Evolutionary conservation across 2,329 filamentous ascomycete genomes (phyloP), one percentile per base, ranked within the genome.

Genomic region (Aspergillus versicolor): DNA sequence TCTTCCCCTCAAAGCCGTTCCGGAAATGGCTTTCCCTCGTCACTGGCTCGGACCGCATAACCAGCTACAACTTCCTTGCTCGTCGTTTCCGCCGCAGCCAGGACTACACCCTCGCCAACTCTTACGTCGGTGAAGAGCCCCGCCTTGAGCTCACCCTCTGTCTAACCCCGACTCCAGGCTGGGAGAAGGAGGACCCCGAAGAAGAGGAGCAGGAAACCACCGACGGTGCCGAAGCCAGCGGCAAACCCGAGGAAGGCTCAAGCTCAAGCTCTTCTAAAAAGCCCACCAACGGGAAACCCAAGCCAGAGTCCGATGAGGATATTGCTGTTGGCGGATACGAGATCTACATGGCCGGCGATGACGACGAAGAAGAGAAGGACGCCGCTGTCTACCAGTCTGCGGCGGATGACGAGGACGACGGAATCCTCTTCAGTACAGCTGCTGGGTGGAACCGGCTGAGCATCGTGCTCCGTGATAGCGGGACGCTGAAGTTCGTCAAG

Each of bases 61-160:
- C 88, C 59, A 88, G 85, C 68, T 86, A 88, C 66, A 88, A 95
- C 68, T 75, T 95, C 50, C 75, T 95, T n/a, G 91, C 90, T 0
- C 86, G 94, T 21, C 86, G 92, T 34, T 99, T 99, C 81, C 86
- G 94, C 8, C 86, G 86, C 47, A 91, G 94, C 5, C 77, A 87
- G 61, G 94, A 99, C 75, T 99, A 99, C 72, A 96, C 93, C 3
- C 84, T 99, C 19, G 94, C 94, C 2, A 96, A 90, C 19, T 88
- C 89, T 21, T 91, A 96, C 70, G 88, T 83, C 32, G 81, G 84
- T 27, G 81, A 84, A 50, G 70, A 91, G 65, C 84, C 91, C 12
- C 88, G 91, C 46, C 79, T 99, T 3, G 94, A 99, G 73, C 83
- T 97, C 52, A 95, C 91, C 56, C 81, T 99, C 2, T 88, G 90